Evolutionary conservation across 2,329 filamentous ascomycete species (phyloP).

Genomic region (Aspergillus eucalypticola): DNA sequence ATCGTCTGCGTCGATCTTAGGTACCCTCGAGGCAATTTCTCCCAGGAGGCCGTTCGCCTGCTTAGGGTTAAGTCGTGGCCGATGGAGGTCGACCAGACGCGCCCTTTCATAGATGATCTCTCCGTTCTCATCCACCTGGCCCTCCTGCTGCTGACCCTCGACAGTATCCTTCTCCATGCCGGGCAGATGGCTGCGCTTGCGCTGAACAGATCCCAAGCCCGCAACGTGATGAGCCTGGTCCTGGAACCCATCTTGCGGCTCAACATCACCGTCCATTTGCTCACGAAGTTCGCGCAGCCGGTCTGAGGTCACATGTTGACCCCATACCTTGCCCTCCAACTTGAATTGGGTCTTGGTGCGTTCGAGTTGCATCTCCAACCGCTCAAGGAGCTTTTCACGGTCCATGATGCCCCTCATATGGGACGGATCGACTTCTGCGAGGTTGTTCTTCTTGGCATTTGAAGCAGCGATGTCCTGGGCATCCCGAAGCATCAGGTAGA

Average conservation of each 20-base stretch:
- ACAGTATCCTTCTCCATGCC: slow-evolving; percentile 40
- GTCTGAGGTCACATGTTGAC: slow-evolving; percentile 84
- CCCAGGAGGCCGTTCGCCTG: slow-evolving; percentile 67
- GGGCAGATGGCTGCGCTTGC: slow-evolving; percentile 51
- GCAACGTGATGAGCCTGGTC: slow-evolving; percentile 63
- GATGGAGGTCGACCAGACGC: slow-evolving; percentile 70
- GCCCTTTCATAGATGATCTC: slow-evolving; percentile 75
- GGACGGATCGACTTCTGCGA: slow-evolving; percentile 66
- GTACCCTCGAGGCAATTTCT: slow-evolving; percentile 75
- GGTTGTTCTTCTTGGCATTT: slow-evolving; percentile 66
- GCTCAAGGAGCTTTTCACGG: slow-evolving; percentile 86
- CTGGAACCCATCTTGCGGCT: slow-evolving; percentile 52
- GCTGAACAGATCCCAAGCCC: slow-evolving; percentile 70
- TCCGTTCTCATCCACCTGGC: slow-evolving; percentile 55
- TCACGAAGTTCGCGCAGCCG: slow-evolving; percentile 87
- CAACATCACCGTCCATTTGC: slow-evolving; percentile 77
- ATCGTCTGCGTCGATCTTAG: slow-evolving; percentile 62
- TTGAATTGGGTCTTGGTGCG: slow-evolving; percentile 97
- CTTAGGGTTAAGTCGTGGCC: slow-evolving; percentile 64
- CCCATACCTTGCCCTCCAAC: slow-evolving; percentile 89
- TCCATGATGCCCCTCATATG: slow-evolving; percentile 92
- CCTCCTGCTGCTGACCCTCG: slow-evolving; percentile 41
- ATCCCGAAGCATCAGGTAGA: slow-evolving; percentile 97
- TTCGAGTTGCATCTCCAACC: slow-evolving; percentile 92
- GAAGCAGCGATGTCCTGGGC: slow-evolving; percentile 94